These are phyloP conservation scores for Davidsoniella virescens DNA, from an alignment of 2,329 filamentous ascomycete species.

Conservation along the genomic window DNA sequence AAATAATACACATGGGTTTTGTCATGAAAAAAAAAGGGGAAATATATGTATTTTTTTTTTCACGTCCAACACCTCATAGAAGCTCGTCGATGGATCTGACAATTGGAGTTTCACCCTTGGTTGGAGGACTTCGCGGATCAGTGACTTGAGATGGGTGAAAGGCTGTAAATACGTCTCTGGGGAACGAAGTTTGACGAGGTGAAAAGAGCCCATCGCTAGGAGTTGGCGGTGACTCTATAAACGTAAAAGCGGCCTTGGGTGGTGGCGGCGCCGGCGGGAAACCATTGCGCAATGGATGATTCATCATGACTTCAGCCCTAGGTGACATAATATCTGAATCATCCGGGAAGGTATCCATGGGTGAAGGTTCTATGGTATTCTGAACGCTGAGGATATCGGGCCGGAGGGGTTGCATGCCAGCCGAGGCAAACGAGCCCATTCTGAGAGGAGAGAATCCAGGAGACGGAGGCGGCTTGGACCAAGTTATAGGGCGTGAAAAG, in stretches of 20 bases:
- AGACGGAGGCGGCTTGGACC: constrained; percentile 26
- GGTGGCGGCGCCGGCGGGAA: neutral
- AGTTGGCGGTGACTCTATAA: constrained; percentile 35
- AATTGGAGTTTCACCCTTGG: constrained; percentile 58
- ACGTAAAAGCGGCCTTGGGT: constrained; percentile 30
- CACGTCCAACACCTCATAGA: constrained; percentile 30
- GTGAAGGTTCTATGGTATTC: no score
- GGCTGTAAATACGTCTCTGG: constrained; percentile 35
- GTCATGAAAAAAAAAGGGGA: no score
- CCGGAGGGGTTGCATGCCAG: neutral
- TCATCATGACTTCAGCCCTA: constrained; percentile 55
- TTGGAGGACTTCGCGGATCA: constrained; percentile 61
- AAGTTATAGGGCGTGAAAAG: constrained; percentile 13
- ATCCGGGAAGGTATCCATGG: constrained; percentile 19
- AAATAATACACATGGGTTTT: no score
- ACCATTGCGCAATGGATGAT: constrained; percentile 41
- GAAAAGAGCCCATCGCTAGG: constrained; percentile 38
- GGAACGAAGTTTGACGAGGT: constrained; percentile 34
- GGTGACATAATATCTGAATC: constrained; percentile 52
- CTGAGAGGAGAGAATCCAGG: constrained; percentile 23
- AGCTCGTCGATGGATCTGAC: constrained; percentile 64
- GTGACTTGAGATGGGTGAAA: constrained; percentile 33
- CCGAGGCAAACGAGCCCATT: neutral
- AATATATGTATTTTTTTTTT: no score
- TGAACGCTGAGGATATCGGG: neutral